A percentile compares a stretch with the other conserved stretches of the same genome.
Evolutionary conservation across 495 filamentous ascomycete species (phyloP).

Genomic region (Aspergillus cavernicola): DNA sequence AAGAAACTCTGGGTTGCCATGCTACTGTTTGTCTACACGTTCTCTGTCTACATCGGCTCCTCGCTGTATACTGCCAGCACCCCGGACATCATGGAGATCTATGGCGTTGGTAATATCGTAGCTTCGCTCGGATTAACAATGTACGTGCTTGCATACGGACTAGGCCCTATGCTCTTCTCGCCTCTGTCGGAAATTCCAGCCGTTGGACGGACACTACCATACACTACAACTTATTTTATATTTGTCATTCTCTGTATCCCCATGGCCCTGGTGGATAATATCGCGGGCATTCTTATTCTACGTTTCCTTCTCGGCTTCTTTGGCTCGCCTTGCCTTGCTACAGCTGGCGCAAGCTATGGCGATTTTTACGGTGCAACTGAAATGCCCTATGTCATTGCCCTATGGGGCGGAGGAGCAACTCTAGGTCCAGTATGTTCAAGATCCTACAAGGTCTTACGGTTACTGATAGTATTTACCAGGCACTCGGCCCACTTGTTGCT

Average conservation of each 20-base stretch:
- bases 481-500: constrained; percentile 43
- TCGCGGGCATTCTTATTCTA: constrained; percentile 51
- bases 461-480: no score
- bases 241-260: constrained; percentile 52
- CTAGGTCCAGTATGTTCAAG: constrained; percentile 39
- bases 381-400: constrained; percentile 32
- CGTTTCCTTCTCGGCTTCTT: constrained; percentile 54
- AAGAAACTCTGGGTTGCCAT: constrained; percentile 29
- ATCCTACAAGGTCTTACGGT: no score
- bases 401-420: constrained; percentile 34
- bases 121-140: constrained; percentile 42
- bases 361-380: constrained; percentile 30
- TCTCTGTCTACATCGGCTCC: constrained; percentile 20
- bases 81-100: background rate
- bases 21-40: constrained; percentile 15
- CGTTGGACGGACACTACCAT: constrained; percentile 48
- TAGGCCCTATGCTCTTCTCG: constrained; percentile 47
- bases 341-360: constrained; percentile 26
- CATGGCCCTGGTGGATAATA: constrained; percentile 43
- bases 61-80: constrained; percentile 1
- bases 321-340: constrained; percentile 49
- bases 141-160: constrained; percentile 42
- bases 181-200: constrained; percentile 50
- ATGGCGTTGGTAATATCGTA: constrained; percentile 19
- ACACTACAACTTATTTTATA: constrained; percentile 41